Conservation (phyloP, 352 stramenopile genomes). For the Globisporangium camurandrum region DNA sequence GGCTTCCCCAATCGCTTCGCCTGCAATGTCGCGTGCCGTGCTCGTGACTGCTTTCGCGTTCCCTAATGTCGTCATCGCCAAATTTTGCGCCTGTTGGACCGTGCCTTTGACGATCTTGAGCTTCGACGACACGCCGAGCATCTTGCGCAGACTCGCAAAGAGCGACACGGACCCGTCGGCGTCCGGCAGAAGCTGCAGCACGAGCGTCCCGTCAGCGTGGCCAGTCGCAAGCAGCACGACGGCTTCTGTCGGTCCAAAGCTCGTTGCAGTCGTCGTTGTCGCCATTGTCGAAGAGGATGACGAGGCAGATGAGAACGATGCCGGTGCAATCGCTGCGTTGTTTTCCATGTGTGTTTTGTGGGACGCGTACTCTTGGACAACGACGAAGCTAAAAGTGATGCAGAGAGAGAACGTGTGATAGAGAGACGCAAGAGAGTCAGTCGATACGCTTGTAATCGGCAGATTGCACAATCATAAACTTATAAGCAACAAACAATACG, state of each 20-base stretch:
- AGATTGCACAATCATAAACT: neutral
- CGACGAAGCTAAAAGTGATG: conserved; percentile 33
- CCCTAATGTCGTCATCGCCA: conserved; percentile 74
- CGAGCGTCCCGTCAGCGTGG: conserved; percentile 63
- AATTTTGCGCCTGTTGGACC: conserved; percentile 80
- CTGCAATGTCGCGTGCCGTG: conserved; percentile 78
- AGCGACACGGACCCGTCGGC: conserved; percentile 74
- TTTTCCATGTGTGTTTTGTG: conserved; percentile 15
- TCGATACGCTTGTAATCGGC: too few relatives aligned
- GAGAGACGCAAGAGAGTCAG: too few relatives aligned
- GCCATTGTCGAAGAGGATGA: too few relatives aligned
- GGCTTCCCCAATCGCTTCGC: conserved; percentile 73
- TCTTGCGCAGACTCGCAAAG: conserved; percentile 53
- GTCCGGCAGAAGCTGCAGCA: conserved; percentile 75
- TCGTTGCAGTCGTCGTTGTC: conserved; percentile 48
- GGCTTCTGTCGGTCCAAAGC: conserved; percentile 68
- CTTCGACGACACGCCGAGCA: conserved; percentile 73
- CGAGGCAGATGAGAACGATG: too few relatives aligned
- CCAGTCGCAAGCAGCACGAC: conserved; percentile 66
- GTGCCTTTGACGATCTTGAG: conserved; percentile 85
- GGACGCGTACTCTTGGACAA: conserved; percentile 65
- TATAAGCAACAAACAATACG: neutral
- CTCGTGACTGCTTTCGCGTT: conserved; percentile 79
- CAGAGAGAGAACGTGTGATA: neutral
- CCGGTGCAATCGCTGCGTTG: too few relatives aligned